phyloP scores from a whole-genome alignment of 345 rosid genomes.

The Salix exigua region DNA sequence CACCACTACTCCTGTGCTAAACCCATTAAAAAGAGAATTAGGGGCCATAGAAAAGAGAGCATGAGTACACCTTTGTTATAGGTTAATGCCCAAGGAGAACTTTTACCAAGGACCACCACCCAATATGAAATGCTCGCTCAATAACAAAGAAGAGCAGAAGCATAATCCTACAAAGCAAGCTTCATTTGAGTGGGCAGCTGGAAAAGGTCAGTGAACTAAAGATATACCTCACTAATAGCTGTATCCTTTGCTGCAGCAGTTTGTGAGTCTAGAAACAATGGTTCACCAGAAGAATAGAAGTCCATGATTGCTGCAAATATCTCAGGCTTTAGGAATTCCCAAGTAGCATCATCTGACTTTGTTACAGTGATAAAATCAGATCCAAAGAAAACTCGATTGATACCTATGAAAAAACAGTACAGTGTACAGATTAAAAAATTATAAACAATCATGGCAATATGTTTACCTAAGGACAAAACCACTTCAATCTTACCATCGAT shows the following conservation, averaged over 20 bases:
- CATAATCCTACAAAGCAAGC: not conserved
- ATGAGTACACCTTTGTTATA: not conserved
- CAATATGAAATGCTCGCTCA: not conserved
- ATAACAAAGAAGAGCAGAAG: not conserved
- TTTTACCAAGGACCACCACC: not conserved
- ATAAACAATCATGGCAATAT: not conserved
- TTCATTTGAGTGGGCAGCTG: not conserved
- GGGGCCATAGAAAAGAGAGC: not conserved
- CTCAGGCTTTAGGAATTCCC: constrained; percentile 91
- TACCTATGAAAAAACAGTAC: constrained; percentile 40
- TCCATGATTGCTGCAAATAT: constrained; percentile 92
- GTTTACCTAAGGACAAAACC: not conserved
- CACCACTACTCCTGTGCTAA: not conserved
- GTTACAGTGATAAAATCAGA: constrained; percentile 90
- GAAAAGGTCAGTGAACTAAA: not conserved
- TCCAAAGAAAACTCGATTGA: constrained; percentile 78
- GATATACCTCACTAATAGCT: constrained; percentile 68
- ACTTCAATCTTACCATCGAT: constrained; percentile 55
- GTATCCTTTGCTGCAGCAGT: constrained; percentile 79
- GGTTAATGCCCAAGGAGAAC: not conserved
- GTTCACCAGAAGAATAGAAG: constrained; percentile 83
- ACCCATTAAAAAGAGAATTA: not conserved
- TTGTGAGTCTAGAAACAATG: constrained; percentile 72
- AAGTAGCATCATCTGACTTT: constrained; percentile 73
- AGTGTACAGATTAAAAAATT: not conserved